Conservation (phyloP, 306 rosid species). For the Cucurbita argyrosperma region DNA sequence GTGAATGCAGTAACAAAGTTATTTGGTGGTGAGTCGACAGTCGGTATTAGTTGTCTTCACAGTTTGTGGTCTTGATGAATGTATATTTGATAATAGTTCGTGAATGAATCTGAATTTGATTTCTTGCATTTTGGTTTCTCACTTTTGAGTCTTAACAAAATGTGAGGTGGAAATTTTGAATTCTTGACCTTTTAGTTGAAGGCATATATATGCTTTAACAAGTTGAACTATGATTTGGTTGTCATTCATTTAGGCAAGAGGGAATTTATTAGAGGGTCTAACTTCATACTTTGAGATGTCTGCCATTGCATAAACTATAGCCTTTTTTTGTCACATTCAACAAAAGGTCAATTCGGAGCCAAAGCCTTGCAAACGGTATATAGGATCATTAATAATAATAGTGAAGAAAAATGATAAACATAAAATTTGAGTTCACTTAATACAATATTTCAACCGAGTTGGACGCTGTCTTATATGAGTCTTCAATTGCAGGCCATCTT, state of each 20-base stretch:
- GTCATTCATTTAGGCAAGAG: background rate
- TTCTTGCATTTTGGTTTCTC: background rate
- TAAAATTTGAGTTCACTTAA: background rate
- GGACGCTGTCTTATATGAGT: background rate
- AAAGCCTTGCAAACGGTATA: background rate
- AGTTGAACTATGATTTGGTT: background rate
- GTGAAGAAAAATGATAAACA: background rate
- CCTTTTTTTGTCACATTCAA: background rate
- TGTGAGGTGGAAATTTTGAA: background rate
- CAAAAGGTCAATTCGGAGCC: background rate
- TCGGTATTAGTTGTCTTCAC: background rate
- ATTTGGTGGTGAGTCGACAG: conserved; percentile 48
- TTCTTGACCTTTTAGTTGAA: background rate
- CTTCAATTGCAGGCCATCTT: conserved; percentile 32
- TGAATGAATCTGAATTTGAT: background rate
- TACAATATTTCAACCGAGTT: background rate
- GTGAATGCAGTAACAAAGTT: conserved; percentile 38
- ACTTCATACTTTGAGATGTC: background rate
- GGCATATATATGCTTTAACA: background rate
- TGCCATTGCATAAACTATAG: background rate
- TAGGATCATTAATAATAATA: background rate
- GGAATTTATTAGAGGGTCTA: background rate
- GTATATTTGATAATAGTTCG: background rate
- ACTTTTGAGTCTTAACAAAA: background rate
- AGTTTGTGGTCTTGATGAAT: background rate